Evolutionary conservation across 2,329 filamentous ascomycete genomes (phyloP), one percentile per base, ranked within the genome.

Genomic region (Arthrobotrys megalospora): DNA sequence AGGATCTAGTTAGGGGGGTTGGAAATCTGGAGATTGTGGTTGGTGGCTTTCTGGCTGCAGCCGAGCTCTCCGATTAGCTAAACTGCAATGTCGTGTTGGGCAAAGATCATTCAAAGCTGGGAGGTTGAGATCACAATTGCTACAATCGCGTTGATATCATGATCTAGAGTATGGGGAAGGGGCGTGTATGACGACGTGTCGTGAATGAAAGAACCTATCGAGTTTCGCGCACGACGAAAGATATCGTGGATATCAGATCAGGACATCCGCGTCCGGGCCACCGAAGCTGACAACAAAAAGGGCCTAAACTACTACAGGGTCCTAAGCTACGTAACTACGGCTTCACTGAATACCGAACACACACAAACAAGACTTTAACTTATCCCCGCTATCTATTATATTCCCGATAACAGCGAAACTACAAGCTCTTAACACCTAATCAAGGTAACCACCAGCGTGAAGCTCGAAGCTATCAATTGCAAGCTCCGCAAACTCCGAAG

Each of bases 261-360:
- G 55, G 12, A 5, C 34, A 60, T 12, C 55, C 55, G 55, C 36
- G 55, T 28, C 55, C 55, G 19, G 36, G 10, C 16, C 12, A 41
- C 55, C 55, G 55, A 60, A 41, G 55, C 55, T 60, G 55, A 60
- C 55, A 60, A 60, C 55, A 60, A 43, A 28, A 36, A 16, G 24
- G n/a, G 45, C 2, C 2, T 38, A 36, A 36, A 5, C 11, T 8
- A 38, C 36, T 38, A 6, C 36, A 38, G 8, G 36, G 12, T 8
- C 36, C 24, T 28, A 28, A 28, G n/a, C 24, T 28, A 28, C n/a
- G n/a, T n/a, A n/a, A n/a, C 24, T 5, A 28, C 5, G 5, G 24
- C 24, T 28, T 28, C 24, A 28, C 24, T 5, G 24, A 28, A 28
- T 28, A 5, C 24, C 24, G 24, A 28, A 28, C 5, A 5, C 24